Evolutionary conservation across 179 eudicot genomes (phyloP).

Genomic region (Gypsophila paniculata): DNA sequence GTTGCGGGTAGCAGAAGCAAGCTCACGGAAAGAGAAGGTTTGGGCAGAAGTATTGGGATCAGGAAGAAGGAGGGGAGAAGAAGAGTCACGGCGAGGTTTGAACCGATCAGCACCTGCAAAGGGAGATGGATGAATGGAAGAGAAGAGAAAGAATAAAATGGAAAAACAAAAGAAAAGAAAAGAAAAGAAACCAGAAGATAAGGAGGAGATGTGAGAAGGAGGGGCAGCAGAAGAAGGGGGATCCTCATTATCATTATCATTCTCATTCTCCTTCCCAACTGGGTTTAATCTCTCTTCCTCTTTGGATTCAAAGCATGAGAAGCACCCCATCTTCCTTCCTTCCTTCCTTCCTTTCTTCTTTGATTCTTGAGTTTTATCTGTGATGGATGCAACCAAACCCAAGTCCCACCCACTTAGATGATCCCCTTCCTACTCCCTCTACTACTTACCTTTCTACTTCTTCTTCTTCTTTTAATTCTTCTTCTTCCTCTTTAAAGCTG

Average conservation of each 20-base stretch:
- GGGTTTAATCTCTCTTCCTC: conserved; percentile 47
- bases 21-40: conserved; percentile 81
- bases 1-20: conserved; percentile 76
- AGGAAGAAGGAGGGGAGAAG: conserved; percentile 37
- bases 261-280: conserved; percentile 23
- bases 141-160: too few species aligned
- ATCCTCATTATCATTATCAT: conserved; percentile 31
- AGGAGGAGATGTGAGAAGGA: conserved; percentile 38
- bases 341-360: too few species aligned
- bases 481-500: too few species aligned
- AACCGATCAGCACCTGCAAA: conserved; percentile 77
- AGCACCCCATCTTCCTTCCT: conserved; percentile 50
- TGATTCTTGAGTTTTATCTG: too few species aligned
- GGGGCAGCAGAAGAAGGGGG: conserved; percentile 12
- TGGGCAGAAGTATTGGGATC: conserved; percentile 63
- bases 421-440: too few species aligned
- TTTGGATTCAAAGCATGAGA: conserved; percentile 49
- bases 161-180: background rate
- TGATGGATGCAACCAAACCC: too few species aligned
- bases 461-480: too few species aligned
- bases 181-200: conserved; percentile 39
- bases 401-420: too few species aligned
- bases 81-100: conserved; percentile 50
- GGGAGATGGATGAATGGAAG: too few species aligned
- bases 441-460: too few species aligned